phyloP scores from a whole-genome alignment of 179 eudicot genomes.

The Beta corolliflora region DNA sequence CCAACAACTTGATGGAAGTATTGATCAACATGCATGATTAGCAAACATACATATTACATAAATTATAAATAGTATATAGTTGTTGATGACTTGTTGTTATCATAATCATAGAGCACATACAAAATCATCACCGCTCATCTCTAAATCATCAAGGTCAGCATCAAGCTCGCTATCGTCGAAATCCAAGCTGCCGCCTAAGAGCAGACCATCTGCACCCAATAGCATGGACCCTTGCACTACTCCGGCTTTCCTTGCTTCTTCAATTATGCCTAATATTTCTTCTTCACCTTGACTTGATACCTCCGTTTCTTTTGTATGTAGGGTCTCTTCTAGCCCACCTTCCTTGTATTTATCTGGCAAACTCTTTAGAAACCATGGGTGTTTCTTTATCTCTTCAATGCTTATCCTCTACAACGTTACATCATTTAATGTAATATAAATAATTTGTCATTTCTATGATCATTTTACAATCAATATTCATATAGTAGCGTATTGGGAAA shows the following conservation, averaged over 20 bases:
- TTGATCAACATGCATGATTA: neutral
- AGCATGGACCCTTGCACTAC: neutral
- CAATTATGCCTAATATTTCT: slow-evolving; percentile 37
- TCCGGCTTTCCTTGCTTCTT: slow-evolving; percentile 36
- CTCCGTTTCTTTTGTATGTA: neutral
- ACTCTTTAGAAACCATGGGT: slow-evolving; percentile 44
- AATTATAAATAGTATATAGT: too few relatives aligned
- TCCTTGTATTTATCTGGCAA: slow-evolving; percentile 32
- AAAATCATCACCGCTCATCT: slow-evolving; percentile 34
- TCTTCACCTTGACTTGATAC: slow-evolving; percentile 32
- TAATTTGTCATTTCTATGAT: too few relatives aligned
- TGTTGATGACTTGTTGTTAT: neutral
- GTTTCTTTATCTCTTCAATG: slow-evolving; percentile 45
- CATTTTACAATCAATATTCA: neutral
- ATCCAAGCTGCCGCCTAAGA: slow-evolving; percentile 39
- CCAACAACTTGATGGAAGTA: neutral
- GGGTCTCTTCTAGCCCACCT: slow-evolving; percentile 13
- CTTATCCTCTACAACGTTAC: slow-evolving; percentile 38
- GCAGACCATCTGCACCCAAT: slow-evolving; percentile 19
- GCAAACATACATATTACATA: too few relatives aligned
- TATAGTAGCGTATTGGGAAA: neutral
- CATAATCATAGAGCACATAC: slow-evolving; percentile 34
- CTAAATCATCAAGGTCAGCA: slow-evolving; percentile 39
- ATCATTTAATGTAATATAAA: neutral
- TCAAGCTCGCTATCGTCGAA: slow-evolving; percentile 44